A percentile compares a stretch with the other conserved stretches of the same genome.
Conservation (phyloP, 768 basidiomycete species). For the Boletus vinaceobasis region DNA sequence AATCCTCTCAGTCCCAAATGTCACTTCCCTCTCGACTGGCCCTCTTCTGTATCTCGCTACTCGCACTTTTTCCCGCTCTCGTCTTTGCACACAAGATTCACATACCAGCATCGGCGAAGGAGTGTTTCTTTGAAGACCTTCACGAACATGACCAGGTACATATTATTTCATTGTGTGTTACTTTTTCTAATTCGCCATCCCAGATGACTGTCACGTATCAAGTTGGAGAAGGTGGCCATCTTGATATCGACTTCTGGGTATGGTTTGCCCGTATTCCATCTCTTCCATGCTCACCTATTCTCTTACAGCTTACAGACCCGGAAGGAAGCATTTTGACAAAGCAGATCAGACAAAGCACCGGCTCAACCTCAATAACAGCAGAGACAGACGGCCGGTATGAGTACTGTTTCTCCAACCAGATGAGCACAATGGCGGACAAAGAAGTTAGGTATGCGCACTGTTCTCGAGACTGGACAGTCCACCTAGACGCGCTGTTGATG, state of each 20-base stretch:
- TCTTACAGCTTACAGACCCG: constrained; percentile 75
- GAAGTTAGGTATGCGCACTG: constrained; percentile 67
- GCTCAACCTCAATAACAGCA: constrained; percentile 84
- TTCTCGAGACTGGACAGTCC: background rate
- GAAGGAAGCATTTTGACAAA: constrained; percentile 63
- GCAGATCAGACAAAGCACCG: constrained; percentile 85
- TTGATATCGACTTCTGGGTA: constrained; percentile 98
- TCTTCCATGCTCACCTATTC: constrained; percentile 1
- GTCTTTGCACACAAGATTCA: constrained; percentile 68
- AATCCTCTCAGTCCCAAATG: constrained; percentile 26
- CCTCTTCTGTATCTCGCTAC: constrained; percentile 41
- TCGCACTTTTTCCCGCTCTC: constrained; percentile 31
- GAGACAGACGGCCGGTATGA: constrained; percentile 83
- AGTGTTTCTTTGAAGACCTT: constrained; percentile 96
- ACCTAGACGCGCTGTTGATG: background rate
- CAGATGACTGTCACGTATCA: constrained; percentile 99
- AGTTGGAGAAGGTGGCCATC: constrained; percentile 93
- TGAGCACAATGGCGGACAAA: constrained; percentile 96
- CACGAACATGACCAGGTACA: constrained; percentile 84
- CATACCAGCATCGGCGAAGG: constrained; percentile 75
- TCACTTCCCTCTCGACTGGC: constrained; percentile 37
- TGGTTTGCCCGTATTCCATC: constrained; percentile 10
- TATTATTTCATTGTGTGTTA: background rate
- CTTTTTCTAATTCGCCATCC: background rate
- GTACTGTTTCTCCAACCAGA: constrained; percentile 99